These are phyloP conservation scores for Diaporthe eres DNA, from an alignment of 2,329 filamentous ascomycete species.

Conservation along the genomic window DNA sequence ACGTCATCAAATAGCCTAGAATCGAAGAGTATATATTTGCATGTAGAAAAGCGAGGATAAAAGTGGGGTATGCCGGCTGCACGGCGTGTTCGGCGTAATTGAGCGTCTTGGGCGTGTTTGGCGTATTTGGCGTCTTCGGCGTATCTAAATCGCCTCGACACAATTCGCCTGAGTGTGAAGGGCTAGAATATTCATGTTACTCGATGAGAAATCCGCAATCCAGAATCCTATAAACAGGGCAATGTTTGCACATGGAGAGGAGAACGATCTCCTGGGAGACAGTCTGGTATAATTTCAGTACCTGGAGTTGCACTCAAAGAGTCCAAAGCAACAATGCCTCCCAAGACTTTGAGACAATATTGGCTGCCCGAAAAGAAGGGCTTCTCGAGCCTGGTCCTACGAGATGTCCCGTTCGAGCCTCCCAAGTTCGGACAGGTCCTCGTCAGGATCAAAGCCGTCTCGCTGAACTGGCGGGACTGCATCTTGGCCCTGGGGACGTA, in stretches of 20 bases:
- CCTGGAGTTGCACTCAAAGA: background rate
- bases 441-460: slow-evolving; percentile 71
- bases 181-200: background rate
- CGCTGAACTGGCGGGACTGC: slow-evolving; percentile 69
- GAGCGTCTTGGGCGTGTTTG: background rate
- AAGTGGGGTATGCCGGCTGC: background rate
- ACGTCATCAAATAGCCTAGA: background rate
- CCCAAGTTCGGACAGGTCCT: slow-evolving; percentile 66
- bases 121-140: background rate
- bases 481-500: slow-evolving; percentile 65
- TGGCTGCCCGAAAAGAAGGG: background rate
- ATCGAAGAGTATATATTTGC: background rate
- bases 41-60: background rate
- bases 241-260: background rate
- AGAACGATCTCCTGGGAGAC: background rate
- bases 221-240: background rate
- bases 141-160: background rate
- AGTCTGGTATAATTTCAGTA: background rate
- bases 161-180: background rate
- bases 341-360: background rate
- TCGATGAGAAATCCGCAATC: background rate
- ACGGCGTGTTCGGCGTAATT: slow-evolving; percentile 3
- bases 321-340: background rate
- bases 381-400: background rate
- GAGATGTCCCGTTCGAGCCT: background rate